Conservation (phyloP, 345 rosid genomes). For the Salix exigua region DNA sequence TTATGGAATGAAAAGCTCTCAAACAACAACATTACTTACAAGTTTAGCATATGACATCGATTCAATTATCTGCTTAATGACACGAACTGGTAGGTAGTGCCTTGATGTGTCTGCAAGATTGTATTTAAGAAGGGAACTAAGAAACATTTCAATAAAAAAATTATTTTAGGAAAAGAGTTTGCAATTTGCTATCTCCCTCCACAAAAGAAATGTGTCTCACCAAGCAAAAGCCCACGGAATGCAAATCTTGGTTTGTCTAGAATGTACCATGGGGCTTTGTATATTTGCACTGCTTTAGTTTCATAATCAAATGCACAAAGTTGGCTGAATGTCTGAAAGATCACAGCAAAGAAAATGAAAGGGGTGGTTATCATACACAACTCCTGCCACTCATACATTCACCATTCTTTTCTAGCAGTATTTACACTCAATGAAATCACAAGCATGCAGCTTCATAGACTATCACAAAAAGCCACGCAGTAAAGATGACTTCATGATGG, state of each 20-base stretch:
- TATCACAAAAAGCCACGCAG: background rate
- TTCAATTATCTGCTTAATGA: conserved; percentile 77
- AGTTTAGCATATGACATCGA: conserved; percentile 96
- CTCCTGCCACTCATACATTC: background rate
- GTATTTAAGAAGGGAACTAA: background rate
- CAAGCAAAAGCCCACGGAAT: conserved; percentile 80
- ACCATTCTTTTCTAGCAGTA: background rate
- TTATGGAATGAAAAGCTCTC: conserved; percentile 6
- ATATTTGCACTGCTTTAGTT: conserved; percentile 61
- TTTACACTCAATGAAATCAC: conserved; percentile 3
- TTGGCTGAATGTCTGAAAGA: conserved; percentile 90
- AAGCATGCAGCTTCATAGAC: conserved; percentile 1
- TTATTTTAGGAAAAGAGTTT: background rate
- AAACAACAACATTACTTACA: conserved; percentile 47
- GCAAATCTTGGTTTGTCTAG: conserved; percentile 81
- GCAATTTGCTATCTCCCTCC: background rate
- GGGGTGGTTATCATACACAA: background rate
- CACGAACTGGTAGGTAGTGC: conserved; percentile 67
- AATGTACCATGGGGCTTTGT: conserved; percentile 81
- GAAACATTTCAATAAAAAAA: conserved; percentile 1
- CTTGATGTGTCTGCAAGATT: conserved; percentile 82
- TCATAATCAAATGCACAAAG: conserved; percentile 71
- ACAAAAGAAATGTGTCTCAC: conserved; percentile 31
- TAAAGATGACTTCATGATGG: background rate
- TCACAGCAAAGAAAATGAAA: background rate